These are phyloP conservation scores for Penicillium bovifimosum DNA, from an alignment of 495 filamentous ascomycete genomes.

Conservation along the genomic window DNA sequence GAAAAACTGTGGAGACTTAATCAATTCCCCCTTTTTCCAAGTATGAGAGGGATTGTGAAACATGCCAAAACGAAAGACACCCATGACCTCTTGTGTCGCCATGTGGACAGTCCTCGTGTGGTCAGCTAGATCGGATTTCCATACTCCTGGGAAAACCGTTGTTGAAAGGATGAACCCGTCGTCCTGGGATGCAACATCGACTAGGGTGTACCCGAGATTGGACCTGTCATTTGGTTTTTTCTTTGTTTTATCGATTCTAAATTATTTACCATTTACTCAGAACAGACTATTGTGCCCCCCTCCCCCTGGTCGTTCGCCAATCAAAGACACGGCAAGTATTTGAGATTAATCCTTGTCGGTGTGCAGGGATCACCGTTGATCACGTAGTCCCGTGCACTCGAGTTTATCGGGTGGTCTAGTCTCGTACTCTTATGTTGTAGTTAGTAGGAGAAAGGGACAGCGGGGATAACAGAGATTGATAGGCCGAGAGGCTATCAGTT, in stretches of 20 bases:
- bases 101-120: conserved; percentile 24
- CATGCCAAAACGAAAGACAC: neutral
- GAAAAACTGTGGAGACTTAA: neutral
- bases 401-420: neutral
- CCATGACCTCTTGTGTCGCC: conserved; percentile 5
- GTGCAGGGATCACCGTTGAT: conserved; percentile 30
- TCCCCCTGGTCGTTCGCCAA: conserved; percentile 20
- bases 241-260: conserved; percentile 3
- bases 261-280: conserved; percentile 18
- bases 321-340: conserved; percentile 33
- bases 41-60: neutral
- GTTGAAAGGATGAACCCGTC: conserved; percentile 19
- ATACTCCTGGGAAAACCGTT: conserved; percentile 25
- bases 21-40: neutral
- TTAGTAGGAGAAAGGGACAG: neutral
- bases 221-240: conserved; percentile 10
- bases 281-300: conserved; percentile 3
- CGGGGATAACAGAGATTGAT: neutral
- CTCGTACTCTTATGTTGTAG: neutral
- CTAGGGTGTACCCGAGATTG: conserved; percentile 16
- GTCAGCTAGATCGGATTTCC: conserved; percentile 21
- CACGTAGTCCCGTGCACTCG: conserved; percentile 18
- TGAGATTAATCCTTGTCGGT: conserved; percentile 37
- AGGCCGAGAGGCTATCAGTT: no score
- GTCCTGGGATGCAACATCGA: conserved; percentile 26